Evolutionary conservation across 2,329 filamentous ascomycete species (phyloP), one percentile per base, ranked within the genome.

Genomic region (Penicillium sp.): DNA sequence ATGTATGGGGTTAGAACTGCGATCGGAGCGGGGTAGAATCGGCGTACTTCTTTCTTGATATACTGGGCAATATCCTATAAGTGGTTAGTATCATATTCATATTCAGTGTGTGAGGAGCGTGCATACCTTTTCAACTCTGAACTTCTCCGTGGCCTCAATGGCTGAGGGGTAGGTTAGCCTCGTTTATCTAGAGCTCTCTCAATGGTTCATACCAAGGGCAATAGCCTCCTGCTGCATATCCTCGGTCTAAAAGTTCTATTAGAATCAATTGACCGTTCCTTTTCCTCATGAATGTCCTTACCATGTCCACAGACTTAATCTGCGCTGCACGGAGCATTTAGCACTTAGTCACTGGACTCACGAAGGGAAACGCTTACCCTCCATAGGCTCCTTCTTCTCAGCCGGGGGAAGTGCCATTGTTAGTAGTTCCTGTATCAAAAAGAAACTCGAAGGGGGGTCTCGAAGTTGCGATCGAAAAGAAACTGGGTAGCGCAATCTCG

Each of bases 261-360:
- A 65, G 46, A 45, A 47, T 10, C 39, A 18, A 26, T 22, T 16
- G 11, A 39, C 22, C 56, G 56, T 55, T 43, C 29, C 26, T n/a
- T 56, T 57, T 51, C 38, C 43, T 51, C 29, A 55, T 55, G 46
- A 26, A 54, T 26, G 34, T 44, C 49, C 81, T 76, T 83, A 97
- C 94, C 94, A 99, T 99, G 74, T 99, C 94, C 57, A 91, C 93
- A 67, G 92, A 96, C 82, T 99, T 99, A 78, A 99, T 88, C 79
- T 96, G 92, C 61, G 91, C 94, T 99, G 71, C 43, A 50, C 26
- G 43, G 22, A 31, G 49, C 43, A 50, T 61, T 66, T 65, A 71
- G 62, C 50, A 38, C 48, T 49, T 51, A 39, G 32, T 45, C 40
- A 35, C 26, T 48, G 18, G 43, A 50, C 42, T 39, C 42, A 22